Percentiles rank a stretch among this genome's conserved stretches.
These are phyloP conservation scores for Digitaria exilis DNA, from an alignment of 202 grass and related monocot genomes.

Conservation along the genomic window DNA sequence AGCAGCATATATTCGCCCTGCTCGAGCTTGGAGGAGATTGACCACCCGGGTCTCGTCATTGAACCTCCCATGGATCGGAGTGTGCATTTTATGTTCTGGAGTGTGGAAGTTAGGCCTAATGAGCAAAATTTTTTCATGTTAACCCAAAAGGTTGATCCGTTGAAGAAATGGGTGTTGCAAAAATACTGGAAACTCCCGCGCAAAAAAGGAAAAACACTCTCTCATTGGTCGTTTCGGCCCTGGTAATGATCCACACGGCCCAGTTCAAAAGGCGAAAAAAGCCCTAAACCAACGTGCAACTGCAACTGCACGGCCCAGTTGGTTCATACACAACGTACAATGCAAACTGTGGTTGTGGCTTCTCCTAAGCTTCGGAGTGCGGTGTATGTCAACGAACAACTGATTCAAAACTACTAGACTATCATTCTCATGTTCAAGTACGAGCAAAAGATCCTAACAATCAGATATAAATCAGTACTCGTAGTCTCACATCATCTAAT, in stretches of 20 bases:
- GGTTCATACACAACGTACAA: background rate
- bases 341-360: too few species aligned
- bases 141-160: background rate
- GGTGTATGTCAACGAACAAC: too few species aligned
- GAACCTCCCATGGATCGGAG: background rate
- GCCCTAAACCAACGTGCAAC: background rate
- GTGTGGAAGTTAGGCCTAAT: background rate
- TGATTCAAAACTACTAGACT: too few species aligned
- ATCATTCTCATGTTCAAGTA: too few species aligned
- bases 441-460: too few species aligned
- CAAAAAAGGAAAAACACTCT: too few species aligned
- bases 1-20: background rate
- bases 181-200: background rate
- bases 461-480: too few species aligned
- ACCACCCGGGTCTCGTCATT: background rate
- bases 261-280: background rate
- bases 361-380: too few species aligned
- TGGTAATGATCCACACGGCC: background rate
- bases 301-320: background rate
- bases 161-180: background rate
- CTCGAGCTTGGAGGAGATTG: background rate
- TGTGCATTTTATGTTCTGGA: background rate
- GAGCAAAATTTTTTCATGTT: background rate
- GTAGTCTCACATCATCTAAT: too few species aligned
- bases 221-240: background rate